Evolutionary conservation across 768 basidiomycete species (phyloP), one percentile per base, ranked within the genome.

Genomic region (Sistotremastrum niveocremeum): DNA sequence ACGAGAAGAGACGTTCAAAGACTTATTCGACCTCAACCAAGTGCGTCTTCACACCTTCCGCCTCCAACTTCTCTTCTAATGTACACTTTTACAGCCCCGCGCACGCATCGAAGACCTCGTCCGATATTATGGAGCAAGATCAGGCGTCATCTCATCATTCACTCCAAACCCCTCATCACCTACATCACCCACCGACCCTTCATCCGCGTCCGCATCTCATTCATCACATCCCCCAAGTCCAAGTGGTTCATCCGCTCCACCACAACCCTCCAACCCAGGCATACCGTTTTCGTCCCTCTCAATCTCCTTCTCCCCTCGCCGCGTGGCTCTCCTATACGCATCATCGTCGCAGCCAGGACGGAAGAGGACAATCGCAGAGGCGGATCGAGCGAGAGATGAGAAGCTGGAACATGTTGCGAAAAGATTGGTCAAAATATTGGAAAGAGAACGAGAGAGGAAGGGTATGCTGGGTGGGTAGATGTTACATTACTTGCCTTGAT

Each of bases 61-160:
- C 47, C 10, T 8, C 47, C 38, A 6, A 32, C 40, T 7, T 32
- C 34, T 32, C 11, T 10, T 38, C 36, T 20, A 10, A 30, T 35
- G 30, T 37, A 42, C 28, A 34, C 37, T 33, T 28, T 20, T 67
- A 52, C 82, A 89, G 62, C 86, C 86, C 4, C 73, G 76, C 42
- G 73, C 76, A 31, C 65, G 86, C 20, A 57, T 82, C n/a, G 86
- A 89, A 60, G 86, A 89, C 57, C 69, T 89, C 35, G 68, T 87
- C 8, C 57, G 65, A 30, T 47, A 58, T 34, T 65, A 69, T 43
- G 73, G 72, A 34, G 47, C 62, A 4, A 63, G 66, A 3, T 62
- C 63, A 11, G 68, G 65, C 20, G 57, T 67, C 38, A 56, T 68
- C 32, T 41, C 51, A 3, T 11, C 41, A 5, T 45, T 44, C 5